Conservation (phyloP, 116 monocot species). For the Papilionanthe hybrid region DNA sequence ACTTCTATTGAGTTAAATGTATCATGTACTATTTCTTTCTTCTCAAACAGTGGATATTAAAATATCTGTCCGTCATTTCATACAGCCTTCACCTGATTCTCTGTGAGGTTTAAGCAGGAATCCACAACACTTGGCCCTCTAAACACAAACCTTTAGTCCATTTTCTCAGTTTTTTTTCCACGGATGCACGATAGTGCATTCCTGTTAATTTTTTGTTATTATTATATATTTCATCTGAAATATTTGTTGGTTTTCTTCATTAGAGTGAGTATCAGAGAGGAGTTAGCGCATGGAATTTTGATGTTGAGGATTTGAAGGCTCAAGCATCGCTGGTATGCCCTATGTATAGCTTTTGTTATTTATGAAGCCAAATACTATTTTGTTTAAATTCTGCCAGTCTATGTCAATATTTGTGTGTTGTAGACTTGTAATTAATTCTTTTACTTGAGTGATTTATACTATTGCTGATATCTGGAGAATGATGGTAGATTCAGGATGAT, state of each 20-base stretch:
- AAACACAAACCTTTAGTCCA: neutral
- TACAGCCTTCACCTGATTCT: neutral
- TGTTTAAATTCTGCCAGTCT: neutral
- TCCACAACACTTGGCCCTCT: neutral
- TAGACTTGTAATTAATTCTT: neutral
- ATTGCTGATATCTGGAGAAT: neutral
- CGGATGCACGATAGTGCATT: neutral
- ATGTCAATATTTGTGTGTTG: neutral
- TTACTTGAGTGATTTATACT: neutral
- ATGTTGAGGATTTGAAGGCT: constrained; percentile 88
- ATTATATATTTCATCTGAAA: neutral
- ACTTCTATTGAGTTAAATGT: neutral
- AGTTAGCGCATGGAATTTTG: constrained; percentile 99
- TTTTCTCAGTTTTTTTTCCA: neutral
- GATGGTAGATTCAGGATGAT: constrained; percentile 78
- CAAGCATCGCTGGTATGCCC: constrained; percentile 83
- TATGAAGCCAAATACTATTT: neutral
- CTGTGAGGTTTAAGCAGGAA: neutral
- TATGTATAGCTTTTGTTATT: neutral
- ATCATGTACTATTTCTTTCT: neutral
- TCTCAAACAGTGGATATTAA: neutral
- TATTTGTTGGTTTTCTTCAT: constrained; percentile 8
- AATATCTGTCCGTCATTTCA: neutral
- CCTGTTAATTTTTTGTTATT: neutral
- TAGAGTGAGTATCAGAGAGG: constrained; percentile 97